These are phyloP conservation scores for Populus trichocarpa DNA, from an alignment of 441 rosid species.

Conservation along the genomic window DNA sequence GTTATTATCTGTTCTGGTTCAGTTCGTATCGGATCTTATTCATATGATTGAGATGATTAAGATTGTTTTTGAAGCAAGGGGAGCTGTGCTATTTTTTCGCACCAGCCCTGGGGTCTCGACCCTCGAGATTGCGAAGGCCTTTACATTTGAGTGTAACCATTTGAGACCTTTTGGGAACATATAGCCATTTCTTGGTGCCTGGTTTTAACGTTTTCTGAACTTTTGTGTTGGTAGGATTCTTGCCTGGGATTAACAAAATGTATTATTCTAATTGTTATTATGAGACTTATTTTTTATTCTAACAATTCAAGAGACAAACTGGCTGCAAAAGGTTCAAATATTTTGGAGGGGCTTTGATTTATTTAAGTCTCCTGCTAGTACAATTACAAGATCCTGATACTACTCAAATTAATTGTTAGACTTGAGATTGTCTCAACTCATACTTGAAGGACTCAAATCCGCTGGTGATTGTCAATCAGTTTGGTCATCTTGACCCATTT, in stretches of 20 bases:
- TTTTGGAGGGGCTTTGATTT: not conserved
- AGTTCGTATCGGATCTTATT: too few relatives aligned
- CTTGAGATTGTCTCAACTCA: not conserved
- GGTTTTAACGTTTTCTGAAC: not conserved
- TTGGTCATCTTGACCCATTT: not conserved
- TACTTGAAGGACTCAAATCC: not conserved
- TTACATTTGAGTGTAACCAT: not conserved
- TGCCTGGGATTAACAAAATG: not conserved
- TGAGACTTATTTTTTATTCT: not conserved
- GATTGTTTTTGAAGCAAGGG: too few relatives aligned
- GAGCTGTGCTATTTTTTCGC: not conserved
- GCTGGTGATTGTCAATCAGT: not conserved
- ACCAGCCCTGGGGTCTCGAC: too few relatives aligned
- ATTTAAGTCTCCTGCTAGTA: not conserved
- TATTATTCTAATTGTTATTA: not conserved
- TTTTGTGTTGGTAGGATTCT: not conserved
- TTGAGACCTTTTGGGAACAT: not conserved
- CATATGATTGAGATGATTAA: too few relatives aligned
- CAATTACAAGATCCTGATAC: not conserved
- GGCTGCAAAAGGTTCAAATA: not conserved
- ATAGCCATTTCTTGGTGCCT: not conserved
- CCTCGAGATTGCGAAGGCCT: not conserved
- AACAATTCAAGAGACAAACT: not conserved
- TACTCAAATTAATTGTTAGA: not conserved
- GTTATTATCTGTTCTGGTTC: too few relatives aligned